Conservation (phyloP, 768 basidiomycete species). For the Amanita subjunquillea region DNA sequence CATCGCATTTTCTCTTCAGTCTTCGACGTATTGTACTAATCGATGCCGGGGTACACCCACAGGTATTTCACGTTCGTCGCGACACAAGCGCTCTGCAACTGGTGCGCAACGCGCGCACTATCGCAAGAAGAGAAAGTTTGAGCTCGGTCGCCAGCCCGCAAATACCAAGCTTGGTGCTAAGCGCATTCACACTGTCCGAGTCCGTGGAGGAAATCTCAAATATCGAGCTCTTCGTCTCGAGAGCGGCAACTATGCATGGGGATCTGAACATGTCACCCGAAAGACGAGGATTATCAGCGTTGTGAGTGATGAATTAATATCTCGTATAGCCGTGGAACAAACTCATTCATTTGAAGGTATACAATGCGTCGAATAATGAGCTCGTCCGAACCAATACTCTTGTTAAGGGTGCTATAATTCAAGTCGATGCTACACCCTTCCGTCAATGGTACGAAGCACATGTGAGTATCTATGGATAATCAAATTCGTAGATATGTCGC, state of each 20-base stretch:
- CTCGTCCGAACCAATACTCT: conserved; percentile 99
- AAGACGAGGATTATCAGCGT: conserved; percentile 97
- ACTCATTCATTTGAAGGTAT: conserved; percentile 47
- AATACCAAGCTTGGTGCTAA: conserved; percentile 95
- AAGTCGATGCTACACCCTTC: conserved; percentile 98
- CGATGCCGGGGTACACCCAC: conserved; percentile 8
- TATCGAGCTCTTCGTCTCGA: conserved; percentile 95
- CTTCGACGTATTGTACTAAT: conserved; percentile 5
- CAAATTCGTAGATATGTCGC: background rate
- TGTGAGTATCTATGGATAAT: conserved; percentile 41
- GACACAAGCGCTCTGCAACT: conserved; percentile 93
- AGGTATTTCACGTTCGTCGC: conserved; percentile 97
- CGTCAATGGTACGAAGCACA: conserved; percentile 99
- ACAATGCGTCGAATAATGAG: conserved; percentile 99
- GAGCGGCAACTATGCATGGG: conserved; percentile 98
- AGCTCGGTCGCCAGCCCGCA: conserved; percentile 96
- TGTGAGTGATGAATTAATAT: conserved; percentile 41
- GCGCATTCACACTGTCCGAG: conserved; percentile 91
- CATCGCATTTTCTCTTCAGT: conserved; percentile 21
- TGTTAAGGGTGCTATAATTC: conserved; percentile 94
- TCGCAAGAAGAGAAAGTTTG: conserved; percentile 99
- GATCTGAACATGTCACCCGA: conserved; percentile 83
- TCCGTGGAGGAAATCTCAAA: conserved; percentile 93
- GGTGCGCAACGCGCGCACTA: conserved; percentile 91
- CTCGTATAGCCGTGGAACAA: conserved; percentile 3